Conservation (phyloP, 495 filamentous ascomycete species). For the Recurvomyces mirabilis region DNA sequence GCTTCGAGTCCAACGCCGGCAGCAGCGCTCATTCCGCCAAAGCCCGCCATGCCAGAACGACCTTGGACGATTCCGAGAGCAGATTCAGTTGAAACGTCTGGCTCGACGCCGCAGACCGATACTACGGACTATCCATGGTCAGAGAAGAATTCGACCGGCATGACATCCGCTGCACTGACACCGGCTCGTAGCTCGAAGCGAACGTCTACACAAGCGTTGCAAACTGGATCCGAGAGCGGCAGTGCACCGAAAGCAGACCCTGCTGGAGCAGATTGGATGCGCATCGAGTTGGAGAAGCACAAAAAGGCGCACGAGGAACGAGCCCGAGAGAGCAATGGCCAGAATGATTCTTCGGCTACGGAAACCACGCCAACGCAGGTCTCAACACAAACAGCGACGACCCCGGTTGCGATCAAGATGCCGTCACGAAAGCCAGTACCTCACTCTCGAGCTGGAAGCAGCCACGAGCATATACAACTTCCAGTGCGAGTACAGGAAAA, state of each 20-base stretch:
- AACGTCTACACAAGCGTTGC: conserved; percentile 19
- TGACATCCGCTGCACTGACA: conserved; percentile 28
- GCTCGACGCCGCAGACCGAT: conserved; percentile 26
- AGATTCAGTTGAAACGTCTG: conserved; percentile 22
- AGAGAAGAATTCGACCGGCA: conserved; percentile 26
- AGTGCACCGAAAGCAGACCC: conserved; percentile 18
- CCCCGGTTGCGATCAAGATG: not conserved
- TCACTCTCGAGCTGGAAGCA: not conserved
- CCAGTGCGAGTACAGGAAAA: not conserved
- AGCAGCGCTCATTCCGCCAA: not conserved
- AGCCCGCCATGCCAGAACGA: conserved; percentile 8
- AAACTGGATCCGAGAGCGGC: conserved; percentile 12
- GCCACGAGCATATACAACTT: not conserved
- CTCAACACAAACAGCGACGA: conserved; percentile 4
- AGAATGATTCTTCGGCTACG: not conserved
- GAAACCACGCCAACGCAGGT: conserved; percentile 12
- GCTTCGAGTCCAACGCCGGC: not conserved
- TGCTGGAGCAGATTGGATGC: conserved; percentile 28
- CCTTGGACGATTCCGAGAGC: conserved; percentile 17
- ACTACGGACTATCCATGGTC: conserved; percentile 24
- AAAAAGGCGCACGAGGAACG: conserved; percentile 14
- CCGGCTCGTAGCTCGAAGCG: conserved; percentile 29
- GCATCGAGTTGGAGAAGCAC: conserved; percentile 25
- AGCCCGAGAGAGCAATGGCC: conserved; percentile 7
- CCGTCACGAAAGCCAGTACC: conserved; percentile 12